Evolutionary conservation across 169 alveolate species (phyloP), one percentile per base, ranked within the genome.

Genomic region (Plasmodium adleri): DNA sequence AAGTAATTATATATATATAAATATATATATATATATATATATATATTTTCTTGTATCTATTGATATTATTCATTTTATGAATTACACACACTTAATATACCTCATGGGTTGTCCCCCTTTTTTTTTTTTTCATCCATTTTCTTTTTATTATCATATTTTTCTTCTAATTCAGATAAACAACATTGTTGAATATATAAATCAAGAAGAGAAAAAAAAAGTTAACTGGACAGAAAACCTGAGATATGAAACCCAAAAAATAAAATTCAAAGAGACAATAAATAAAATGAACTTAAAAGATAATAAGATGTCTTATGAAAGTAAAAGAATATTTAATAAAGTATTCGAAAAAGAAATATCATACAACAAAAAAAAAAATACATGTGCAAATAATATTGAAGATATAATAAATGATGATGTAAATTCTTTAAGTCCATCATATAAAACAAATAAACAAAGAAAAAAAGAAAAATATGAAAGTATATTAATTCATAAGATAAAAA

Each of bases 201-300:
- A 68, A 26, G 91, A 83, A 45, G 91, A 83, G 15, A 70, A 68
- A n/a, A 83, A 49, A 68, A 83, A 68, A 83, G 54, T 20, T 1
- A 68, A 83, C 12, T 83, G 91, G 91, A n/a, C 28, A 24, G 83
- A 83, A 3, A 83, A 83, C 17, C 50, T 83, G 5, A 70, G 91
- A 45, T 17, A 24, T 28, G 76, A 24, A 68, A 8, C 39, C 8
- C 68, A 43, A 39, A 83, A 63, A 45, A 83, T 83, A n/a, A 68
- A 49, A 39, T 83, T 62, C 24, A 67, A 83, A 20, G 83, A 68
- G 8, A 17, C 91, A 26, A 32, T 70, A 15, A 68, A 54, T 22
- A 67, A 68, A 43, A 26, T 67, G 32, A 54, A 56, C 24, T 12
- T 17, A 10, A 60, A 9, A 24, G 47, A 39, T 5, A 72, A 49